A percentile compares a stretch with the other conserved stretches of the same genome.
Evolutionary conservation across 306 rosid species (phyloP).

Genomic region (Alnus glutinosa): DNA sequence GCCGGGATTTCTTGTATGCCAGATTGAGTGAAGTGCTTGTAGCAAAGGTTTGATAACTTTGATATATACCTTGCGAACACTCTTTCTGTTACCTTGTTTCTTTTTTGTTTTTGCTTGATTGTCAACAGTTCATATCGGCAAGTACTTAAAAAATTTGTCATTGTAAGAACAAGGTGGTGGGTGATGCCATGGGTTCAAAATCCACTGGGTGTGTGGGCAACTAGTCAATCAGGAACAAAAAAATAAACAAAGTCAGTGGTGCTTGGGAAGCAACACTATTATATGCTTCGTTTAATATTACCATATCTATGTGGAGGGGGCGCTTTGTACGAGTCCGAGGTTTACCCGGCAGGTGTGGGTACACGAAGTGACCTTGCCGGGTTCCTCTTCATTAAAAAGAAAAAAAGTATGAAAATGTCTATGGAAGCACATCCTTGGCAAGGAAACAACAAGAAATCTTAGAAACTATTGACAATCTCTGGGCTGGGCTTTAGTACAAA

Average conservation of each 20-base stretch:
- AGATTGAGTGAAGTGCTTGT: conserved; percentile 75
- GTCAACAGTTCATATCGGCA: not conserved
- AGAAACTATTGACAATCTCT: not conserved
- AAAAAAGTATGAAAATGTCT: not conserved
- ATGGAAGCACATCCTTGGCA: not conserved
- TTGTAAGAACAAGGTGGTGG: not conserved
- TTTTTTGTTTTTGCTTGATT: conserved; percentile 7
- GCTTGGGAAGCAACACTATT: not conserved
- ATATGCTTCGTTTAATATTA: not conserved
- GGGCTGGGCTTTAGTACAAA: not conserved
- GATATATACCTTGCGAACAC: conserved; percentile 21
- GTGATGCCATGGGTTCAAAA: not conserved
- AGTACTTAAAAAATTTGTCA: not conserved
- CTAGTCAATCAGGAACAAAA: not conserved
- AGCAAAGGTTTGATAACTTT: conserved; percentile 54
- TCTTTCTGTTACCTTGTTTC: not conserved
- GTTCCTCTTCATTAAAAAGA: no score
- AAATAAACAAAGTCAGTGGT: not conserved
- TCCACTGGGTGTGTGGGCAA: not conserved
- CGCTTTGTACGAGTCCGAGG: no score
- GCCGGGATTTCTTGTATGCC: conserved; percentile 67
- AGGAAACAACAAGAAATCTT: not conserved
- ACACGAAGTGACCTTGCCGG: no score
- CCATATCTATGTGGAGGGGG: no score
- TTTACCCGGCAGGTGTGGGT: no score